Evolutionary conservation across 2,329 filamentous ascomycete genomes (phyloP), one percentile per base, ranked within the genome.

Genomic region (Tolypocladium sp.): DNA sequence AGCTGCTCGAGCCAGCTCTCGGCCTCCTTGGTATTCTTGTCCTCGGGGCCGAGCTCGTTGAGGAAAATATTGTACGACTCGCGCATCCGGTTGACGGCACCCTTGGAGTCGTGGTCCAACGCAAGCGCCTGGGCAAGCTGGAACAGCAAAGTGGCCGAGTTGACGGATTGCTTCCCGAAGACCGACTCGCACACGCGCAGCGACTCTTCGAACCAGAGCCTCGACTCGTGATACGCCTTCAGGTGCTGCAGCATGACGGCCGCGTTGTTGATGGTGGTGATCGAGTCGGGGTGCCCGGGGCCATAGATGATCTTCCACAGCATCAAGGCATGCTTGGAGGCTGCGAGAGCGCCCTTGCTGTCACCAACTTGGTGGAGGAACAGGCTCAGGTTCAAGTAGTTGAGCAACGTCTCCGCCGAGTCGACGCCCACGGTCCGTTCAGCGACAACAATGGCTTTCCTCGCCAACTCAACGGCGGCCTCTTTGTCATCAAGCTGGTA

Each of bases 401-500:
- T 92, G 62, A 97, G 83, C 57, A 99, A 85, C 1, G 94, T 97
- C 75, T 99, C 94, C 17, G 91, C 86, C 55, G 92, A 92, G 75
- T 99, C 94, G 58, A 99, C 82, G 70, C 94, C 94, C 37, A 97
- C 82, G 1, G 94, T 99, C 58, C 94, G 86, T 79, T 99, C 94
- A 2, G 92, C 90, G 49, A 99, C 92, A 62, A 99, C 93, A 65
- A 96, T 92, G 30, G 94, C 92, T 79, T 99, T 99, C 71, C 92
- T 90, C 22, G 94, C 92, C 63, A 99, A 84, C 75, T 99, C 94
- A 30, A 97, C 89, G 30, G 94, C 94, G 12, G 91, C 91, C 42
- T 92, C 90, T 80, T 97, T 97, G 78, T 99, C 94, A 58, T 97
- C 94, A n/a, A 96, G 84, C 73, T 95, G 90, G 75, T 95, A 97